Conservation (phyloP, 2,329 filamentous ascomycete species). For the Paecilomyces niveus region DNA sequence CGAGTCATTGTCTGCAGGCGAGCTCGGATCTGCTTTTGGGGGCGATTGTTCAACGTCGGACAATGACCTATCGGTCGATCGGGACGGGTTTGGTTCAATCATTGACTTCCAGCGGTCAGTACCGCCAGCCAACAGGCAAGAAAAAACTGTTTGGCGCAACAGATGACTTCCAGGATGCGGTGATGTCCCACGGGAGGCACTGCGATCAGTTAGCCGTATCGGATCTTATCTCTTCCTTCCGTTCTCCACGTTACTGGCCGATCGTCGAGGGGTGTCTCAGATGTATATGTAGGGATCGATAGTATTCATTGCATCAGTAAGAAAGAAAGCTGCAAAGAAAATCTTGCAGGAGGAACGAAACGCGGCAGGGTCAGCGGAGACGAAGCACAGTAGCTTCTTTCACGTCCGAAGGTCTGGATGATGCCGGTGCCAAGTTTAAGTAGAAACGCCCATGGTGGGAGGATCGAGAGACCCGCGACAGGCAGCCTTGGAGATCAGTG, state of each 20-base stretch:
- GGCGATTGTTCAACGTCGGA: constrained; percentile 8
- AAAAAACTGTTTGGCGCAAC: not conserved
- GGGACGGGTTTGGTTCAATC: constrained; percentile 13
- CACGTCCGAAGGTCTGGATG: not conserved
- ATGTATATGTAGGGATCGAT: not conserved
- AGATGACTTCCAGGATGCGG: not conserved
- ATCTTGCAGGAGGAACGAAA: not conserved
- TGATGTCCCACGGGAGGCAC: not conserved
- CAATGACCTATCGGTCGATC: constrained; percentile 18
- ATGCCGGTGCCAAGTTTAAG: not conserved
- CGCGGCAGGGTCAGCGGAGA: not conserved
- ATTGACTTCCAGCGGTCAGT: constrained; percentile 10
- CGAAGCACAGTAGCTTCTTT: not conserved
- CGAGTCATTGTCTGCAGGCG: constrained; percentile 11
- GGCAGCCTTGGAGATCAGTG: constrained; percentile 4
- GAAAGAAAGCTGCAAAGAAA: not conserved
- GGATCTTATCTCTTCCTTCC: not conserved
- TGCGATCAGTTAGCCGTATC: not conserved
- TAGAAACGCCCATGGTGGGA: not conserved
- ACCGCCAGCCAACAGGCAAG: not conserved
- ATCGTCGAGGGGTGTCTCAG: not conserved
- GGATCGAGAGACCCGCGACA: constrained; percentile 10
- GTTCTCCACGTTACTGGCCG: not conserved
- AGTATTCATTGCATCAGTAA: not conserved
- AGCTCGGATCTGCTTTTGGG: constrained; percentile 12